A percentile compares a stretch with the other conserved stretches of the same genome.
Conservation (phyloP, 306 rosid species). For the Medicago lupulina region DNA sequence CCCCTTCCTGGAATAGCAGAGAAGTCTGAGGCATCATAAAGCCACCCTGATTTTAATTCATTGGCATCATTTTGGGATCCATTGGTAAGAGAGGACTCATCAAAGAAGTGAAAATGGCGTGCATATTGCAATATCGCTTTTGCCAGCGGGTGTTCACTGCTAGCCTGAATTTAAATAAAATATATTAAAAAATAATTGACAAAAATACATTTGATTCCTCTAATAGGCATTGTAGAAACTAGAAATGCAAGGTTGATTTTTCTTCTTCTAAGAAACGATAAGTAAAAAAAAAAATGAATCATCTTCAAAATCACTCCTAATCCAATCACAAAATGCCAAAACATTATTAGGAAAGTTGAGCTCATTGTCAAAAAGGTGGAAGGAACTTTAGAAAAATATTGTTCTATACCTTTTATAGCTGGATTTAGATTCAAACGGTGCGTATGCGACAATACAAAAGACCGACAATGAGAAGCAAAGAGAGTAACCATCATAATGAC, state of each 20-base stretch:
- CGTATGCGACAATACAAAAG: conserved; percentile 27
- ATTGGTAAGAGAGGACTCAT: conserved; percentile 60
- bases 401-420: background rate
- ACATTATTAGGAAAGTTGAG: conserved; percentile 35
- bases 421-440: conserved; percentile 21
- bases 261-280: conserved; percentile 31
- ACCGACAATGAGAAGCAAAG: conserved; percentile 28
- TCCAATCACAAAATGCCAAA: conserved; percentile 30
- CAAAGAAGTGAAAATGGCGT: conserved; percentile 92
- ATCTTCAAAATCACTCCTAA: conserved; percentile 11
- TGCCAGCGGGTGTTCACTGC: conserved; percentile 97
- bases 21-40: conserved; percentile 80
- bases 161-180: conserved; percentile 64
- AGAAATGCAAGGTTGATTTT: conserved; percentile 27
- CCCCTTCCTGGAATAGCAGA: conserved; percentile 90
- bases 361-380: background rate
- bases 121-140: conserved; percentile 93
- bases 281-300: conserved; percentile 5
- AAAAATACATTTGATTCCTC: conserved; percentile 19
- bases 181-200: conserved; percentile 1
- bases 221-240: conserved; percentile 5
- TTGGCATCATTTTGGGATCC: conserved; percentile 51
- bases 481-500: conserved; percentile 28
- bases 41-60: conserved; percentile 73
- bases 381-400: conserved; percentile 25